Evolutionary conservation across 148 eudicot genomes (phyloP).

Genomic region (Pharnaceum exiguum): DNA sequence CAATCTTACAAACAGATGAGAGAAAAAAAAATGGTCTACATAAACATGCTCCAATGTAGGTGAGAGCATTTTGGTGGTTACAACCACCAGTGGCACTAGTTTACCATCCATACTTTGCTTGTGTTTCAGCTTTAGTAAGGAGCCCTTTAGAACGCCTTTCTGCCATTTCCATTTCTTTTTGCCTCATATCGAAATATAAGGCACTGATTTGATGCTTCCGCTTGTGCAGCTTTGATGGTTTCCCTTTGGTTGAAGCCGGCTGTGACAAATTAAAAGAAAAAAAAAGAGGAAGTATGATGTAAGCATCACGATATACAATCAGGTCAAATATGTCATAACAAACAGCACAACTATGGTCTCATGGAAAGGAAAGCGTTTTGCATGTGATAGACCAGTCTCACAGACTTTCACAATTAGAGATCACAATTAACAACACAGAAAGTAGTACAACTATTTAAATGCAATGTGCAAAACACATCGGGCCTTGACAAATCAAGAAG

Average conservation of each 20-base stretch:
- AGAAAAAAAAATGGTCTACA: neutral
- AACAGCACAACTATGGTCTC: too few species aligned
- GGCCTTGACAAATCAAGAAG: too few species aligned
- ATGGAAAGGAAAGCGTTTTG: too few species aligned
- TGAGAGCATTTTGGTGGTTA: too few species aligned
- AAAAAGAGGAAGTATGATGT: too few species aligned
- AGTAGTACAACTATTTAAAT: too few species aligned
- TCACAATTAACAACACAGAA: too few species aligned
- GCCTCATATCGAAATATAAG: slow-evolving; percentile 71
- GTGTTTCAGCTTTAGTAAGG: slow-evolving; percentile 96
- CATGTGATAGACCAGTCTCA: too few species aligned
- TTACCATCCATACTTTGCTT: slow-evolving; percentile 58
- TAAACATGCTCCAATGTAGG: neutral
- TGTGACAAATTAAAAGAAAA: slow-evolving; percentile 8
- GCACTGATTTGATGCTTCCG: slow-evolving; percentile 93
- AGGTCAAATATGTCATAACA: too few species aligned
- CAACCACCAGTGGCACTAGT: neutral
- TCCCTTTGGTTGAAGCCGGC: slow-evolving; percentile 76
- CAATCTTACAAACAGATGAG: neutral
- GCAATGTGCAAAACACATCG: too few species aligned
- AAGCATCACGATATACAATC: too few species aligned
- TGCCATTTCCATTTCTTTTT: slow-evolving; percentile 75
- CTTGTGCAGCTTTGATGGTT: slow-evolving; percentile 83
- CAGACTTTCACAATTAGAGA: too few species aligned
- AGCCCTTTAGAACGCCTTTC: slow-evolving; percentile 81